Percentiles rank a stretch among this genome's conserved stretches.
These are phyloP conservation scores for Theobroma grandiflorum DNA, from an alignment of 441 rosid genomes.

Conservation along the genomic window DNA sequence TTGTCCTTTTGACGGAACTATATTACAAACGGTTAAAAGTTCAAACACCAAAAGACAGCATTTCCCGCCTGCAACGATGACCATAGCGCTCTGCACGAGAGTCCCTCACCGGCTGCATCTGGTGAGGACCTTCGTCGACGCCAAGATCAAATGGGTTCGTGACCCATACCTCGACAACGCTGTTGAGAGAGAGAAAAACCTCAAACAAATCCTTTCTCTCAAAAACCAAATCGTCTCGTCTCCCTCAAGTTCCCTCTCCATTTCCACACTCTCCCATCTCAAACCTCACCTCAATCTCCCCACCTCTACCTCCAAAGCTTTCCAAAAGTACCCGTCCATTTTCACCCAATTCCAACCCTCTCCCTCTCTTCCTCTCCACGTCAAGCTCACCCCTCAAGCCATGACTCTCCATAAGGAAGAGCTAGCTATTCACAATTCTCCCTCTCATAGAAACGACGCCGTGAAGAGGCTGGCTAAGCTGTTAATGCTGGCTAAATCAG, in stretches of 20 bases:
- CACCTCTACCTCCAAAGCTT: constrained; percentile 47
- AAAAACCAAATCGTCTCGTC: constrained; percentile 67
- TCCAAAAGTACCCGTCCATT: constrained; percentile 53
- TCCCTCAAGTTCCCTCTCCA: constrained; percentile 63
- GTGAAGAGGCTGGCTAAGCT: constrained; percentile 63
- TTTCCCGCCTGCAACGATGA: not conserved
- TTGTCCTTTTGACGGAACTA: too few species aligned
- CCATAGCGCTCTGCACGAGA: constrained; percentile 26
- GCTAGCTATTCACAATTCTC: constrained; percentile 45
- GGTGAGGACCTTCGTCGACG: constrained; percentile 61
- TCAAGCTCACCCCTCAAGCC: constrained; percentile 65
- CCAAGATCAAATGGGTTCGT: constrained; percentile 71
- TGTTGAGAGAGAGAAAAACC: constrained; percentile 66
- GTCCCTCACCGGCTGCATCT: constrained; percentile 41
- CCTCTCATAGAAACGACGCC: constrained; percentile 37
- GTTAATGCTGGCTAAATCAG: constrained; percentile 62
- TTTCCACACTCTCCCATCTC: constrained; percentile 63
- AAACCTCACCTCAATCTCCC: constrained; percentile 64
- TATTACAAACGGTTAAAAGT: not conserved
- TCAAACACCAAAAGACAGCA: not conserved
- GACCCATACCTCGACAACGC: constrained; percentile 68
- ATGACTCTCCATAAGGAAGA: constrained; percentile 63
- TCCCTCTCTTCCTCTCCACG: constrained; percentile 68
- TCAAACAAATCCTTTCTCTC: constrained; percentile 59
- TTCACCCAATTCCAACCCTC: constrained; percentile 73